Evolutionary conservation across 805 yeast genomes (phyloP).

Genomic region (Metschnikowia peoriensis): DNA sequence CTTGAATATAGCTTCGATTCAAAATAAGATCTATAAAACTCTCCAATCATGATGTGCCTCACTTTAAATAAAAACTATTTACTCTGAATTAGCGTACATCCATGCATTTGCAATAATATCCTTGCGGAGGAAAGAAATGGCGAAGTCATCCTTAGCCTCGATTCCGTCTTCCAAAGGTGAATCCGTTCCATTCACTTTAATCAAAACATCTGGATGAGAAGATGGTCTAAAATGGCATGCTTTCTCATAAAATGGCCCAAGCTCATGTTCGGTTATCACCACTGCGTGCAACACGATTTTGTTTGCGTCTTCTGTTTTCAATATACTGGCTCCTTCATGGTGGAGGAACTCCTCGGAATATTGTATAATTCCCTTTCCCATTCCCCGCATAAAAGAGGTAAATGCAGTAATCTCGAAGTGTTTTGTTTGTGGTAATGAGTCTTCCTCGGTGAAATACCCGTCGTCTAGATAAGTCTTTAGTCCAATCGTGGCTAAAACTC

Average conservation of each 20-base stretch:
- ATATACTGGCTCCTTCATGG: neutral
- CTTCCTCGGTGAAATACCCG: conserved; percentile 1
- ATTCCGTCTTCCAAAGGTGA: conserved; percentile 39
- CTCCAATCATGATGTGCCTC: too few species aligned
- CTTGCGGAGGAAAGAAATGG: conserved; percentile 37
- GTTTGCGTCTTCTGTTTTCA: conserved; percentile 7
- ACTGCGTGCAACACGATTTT: conserved; percentile 33
- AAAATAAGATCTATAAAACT: too few species aligned
- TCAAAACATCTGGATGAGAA: conserved; percentile 18
- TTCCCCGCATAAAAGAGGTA: conserved; percentile 48
- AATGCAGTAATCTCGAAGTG: conserved; percentile 50
- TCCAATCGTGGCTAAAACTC: conserved; percentile 31
- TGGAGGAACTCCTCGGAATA: conserved; percentile 20
- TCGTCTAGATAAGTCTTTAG: conserved; percentile 12
- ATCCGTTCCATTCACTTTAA: conserved; percentile 12
- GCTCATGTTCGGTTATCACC: conserved; percentile 49
- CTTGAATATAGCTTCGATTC: too few species aligned
- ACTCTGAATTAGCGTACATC: neutral
- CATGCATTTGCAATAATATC: neutral
- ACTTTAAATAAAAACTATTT: too few species aligned
- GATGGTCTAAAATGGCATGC: conserved; percentile 38
- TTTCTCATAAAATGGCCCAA: conserved; percentile 43
- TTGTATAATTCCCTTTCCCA: conserved; percentile 31
- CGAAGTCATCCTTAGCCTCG: conserved; percentile 39
- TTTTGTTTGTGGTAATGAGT: conserved; percentile 2